Conservation (phyloP, 371 early-diverging fungal genomes). For the Mortierella sp. region DNA sequence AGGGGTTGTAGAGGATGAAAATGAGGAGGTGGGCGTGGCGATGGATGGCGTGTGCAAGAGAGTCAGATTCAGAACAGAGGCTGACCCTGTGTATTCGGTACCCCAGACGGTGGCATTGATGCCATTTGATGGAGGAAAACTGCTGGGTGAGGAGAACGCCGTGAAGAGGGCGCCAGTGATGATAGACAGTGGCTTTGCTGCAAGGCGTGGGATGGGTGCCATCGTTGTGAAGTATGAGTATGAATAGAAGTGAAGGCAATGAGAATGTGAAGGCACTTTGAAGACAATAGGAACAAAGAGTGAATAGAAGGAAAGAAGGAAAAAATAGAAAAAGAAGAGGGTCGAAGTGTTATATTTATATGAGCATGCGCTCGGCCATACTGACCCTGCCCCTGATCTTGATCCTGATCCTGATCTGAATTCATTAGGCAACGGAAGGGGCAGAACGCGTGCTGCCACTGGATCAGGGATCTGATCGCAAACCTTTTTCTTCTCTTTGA, state of each 20-base stretch:
- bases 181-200: slow-evolving; percentile 50
- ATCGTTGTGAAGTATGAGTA: slow-evolving; percentile 12
- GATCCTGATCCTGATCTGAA: too few species aligned
- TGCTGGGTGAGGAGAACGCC: slow-evolving; percentile 41
- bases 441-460: too few species aligned
- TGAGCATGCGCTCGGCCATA: background rate
- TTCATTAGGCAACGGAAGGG: too few species aligned
- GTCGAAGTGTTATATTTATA: too few species aligned
- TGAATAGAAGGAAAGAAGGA: background rate
- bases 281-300: background rate
- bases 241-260: background rate
- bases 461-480: too few species aligned
- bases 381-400: background rate
- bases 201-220: slow-evolving; percentile 50
- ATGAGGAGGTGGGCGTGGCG: slow-evolving; percentile 10
- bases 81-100: slow-evolving; percentile 41
- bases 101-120: slow-evolving; percentile 38
- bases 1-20: slow-evolving; percentile 8
- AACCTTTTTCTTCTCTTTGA: too few species aligned
- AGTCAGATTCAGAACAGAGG: slow-evolving; percentile 35
- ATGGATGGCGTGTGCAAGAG: slow-evolving; percentile 16
- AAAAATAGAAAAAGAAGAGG: too few species aligned
- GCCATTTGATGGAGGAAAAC: slow-evolving; percentile 43
- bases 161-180: slow-evolving; percentile 47
- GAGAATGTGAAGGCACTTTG: background rate